A percentile compares a stretch with the other conserved stretches of the same genome.
phyloP scores from a whole-genome alignment of 1,284 basidiomycete genomes.

The Pseudozyma pruni region DNA sequence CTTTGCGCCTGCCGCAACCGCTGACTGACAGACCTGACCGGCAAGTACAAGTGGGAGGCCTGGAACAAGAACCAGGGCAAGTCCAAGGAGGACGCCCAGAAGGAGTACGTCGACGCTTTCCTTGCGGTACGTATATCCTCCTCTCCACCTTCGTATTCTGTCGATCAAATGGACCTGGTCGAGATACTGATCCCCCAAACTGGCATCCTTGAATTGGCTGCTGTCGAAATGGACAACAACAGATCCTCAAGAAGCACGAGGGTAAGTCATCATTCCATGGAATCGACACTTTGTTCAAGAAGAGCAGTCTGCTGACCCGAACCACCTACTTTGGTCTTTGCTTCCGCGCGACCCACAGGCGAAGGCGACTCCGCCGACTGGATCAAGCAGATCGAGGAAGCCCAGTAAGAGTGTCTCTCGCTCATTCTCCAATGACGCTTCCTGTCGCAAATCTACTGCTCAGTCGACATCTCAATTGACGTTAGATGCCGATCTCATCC shows the following conservation, averaged over 20 bases:
- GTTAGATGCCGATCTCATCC: too few species aligned
- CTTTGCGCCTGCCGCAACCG: too few species aligned
- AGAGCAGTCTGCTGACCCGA: neutral
- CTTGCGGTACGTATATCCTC: slow-evolving; percentile 41
- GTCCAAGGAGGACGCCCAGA: slow-evolving; percentile 58
- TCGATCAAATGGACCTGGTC: too few species aligned
- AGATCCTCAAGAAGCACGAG: slow-evolving; percentile 59
- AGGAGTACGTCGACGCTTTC: slow-evolving; percentile 60
- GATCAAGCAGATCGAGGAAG: slow-evolving; percentile 56
- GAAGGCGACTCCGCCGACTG: slow-evolving; percentile 53
- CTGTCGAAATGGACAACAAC: too few species aligned
- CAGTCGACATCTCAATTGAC: too few species aligned
- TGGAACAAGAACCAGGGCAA: slow-evolving; percentile 63
- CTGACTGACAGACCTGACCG: slow-evolving; percentile 51
- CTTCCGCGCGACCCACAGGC: slow-evolving; percentile 24
- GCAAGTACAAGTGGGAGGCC: slow-evolving; percentile 67
- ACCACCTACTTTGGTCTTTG: neutral
- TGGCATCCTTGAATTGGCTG: too few species aligned
- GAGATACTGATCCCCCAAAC: too few species aligned
- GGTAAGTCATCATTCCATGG: slow-evolving; percentile 35
- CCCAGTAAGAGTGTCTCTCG: slow-evolving; percentile 17
- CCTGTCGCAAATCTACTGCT: too few species aligned
- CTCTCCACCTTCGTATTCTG: neutral
- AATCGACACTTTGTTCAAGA: neutral
- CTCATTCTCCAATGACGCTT: too few species aligned